Percentiles rank a stretch among this genome's conserved stretches.
Conservation (phyloP, 192 early-diverging fungal species). For the Oehlia diaphana region DNA sequence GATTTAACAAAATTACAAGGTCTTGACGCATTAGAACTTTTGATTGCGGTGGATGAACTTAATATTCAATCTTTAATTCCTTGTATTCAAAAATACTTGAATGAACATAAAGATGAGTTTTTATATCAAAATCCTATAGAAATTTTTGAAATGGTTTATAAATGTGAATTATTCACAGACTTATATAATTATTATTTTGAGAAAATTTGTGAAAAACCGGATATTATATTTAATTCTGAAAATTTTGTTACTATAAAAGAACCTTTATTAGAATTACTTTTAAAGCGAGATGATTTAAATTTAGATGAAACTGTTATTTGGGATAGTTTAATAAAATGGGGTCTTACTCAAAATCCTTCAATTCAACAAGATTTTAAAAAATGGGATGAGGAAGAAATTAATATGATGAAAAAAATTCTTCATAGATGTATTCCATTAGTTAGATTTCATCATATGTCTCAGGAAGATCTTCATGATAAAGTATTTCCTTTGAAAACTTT, state of each 20-base stretch:
- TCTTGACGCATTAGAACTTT: neutral
- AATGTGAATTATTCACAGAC: neutral
- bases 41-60: neutral
- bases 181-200: neutral
- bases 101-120: neutral
- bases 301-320: neutral
- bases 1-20: neutral
- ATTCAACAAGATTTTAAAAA: neutral
- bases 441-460: neutral
- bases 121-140: neutral
- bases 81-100: neutral
- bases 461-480: neutral
- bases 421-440: neutral
- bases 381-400: neutral
- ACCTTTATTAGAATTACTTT: neutral
- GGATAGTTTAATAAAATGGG: conserved; percentile 1
- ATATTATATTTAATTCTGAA: neutral
- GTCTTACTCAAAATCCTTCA: neutral
- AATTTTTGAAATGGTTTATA: neutral
- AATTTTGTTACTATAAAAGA: neutral
- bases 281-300: neutral
- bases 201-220: neutral
- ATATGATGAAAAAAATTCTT: neutral
- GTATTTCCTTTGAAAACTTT: neutral
- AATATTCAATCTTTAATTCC: neutral